A percentile compares a stretch with the other conserved stretches of the same genome.
Evolutionary conservation across 2,329 filamentous ascomycete genomes (phyloP).

Genomic region (Aspergillus pseudoviridinutans): DNA sequence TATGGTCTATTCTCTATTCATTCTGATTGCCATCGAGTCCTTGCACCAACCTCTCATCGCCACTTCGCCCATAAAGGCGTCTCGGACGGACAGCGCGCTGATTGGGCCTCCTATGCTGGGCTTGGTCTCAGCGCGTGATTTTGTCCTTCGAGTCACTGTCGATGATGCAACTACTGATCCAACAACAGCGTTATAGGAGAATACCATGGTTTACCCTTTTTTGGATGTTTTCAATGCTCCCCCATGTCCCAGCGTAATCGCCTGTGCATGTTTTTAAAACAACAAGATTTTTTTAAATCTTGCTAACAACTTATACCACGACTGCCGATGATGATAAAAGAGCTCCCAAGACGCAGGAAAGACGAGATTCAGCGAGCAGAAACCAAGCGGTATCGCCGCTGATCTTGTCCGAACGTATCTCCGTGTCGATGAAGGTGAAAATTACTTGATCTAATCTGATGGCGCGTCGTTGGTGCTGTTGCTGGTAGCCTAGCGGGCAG

Average conservation of each 20-base stretch:
- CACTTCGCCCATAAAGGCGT: constrained; percentile 14
- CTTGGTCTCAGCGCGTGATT: not conserved
- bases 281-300: not conserved
- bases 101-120: constrained; percentile 9
- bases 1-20: not conserved
- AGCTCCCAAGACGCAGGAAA: constrained; percentile 19
- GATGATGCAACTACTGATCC: not conserved
- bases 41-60: constrained; percentile 1
- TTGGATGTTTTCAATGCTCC: not conserved
- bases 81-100: constrained; percentile 6
- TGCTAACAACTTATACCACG: not conserved
- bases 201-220: not conserved
- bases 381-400: constrained; percentile 19
- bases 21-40: not conserved
- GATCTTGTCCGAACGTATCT: constrained; percentile 14
- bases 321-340: constrained; percentile 23
- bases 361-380: constrained; percentile 11
- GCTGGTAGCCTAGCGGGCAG: not conserved
- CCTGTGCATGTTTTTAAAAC: too few species aligned
- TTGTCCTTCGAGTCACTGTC: constrained; percentile 5
- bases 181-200: not conserved
- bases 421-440: constrained; percentile 43
- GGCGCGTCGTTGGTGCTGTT: constrained; percentile 12
- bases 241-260: not conserved
- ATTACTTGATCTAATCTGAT: constrained; percentile 64